phyloP scores from a whole-genome alignment of 768 basidiomycete genomes.

The Podaxis carcinomalis region DNA sequence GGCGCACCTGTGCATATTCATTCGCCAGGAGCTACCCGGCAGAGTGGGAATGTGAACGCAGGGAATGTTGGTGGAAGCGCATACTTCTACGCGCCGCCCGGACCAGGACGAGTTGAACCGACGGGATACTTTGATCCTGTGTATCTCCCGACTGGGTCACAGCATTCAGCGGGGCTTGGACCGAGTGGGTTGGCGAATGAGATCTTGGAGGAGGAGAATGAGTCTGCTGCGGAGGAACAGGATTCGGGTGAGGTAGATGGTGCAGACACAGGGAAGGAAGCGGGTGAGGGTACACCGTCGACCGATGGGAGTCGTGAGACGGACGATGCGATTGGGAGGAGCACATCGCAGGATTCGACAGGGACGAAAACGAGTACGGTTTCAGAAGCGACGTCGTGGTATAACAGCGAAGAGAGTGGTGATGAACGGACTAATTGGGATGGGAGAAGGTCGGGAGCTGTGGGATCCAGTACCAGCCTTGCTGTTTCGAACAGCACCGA shows the following conservation, averaged over 20 bases:
- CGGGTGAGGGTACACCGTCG: background rate
- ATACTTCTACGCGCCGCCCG: constrained; percentile 25
- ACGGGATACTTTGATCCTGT: constrained; percentile 41
- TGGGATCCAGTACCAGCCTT: background rate
- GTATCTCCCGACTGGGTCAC: constrained; percentile 31
- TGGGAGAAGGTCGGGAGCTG: background rate
- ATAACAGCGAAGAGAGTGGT: constrained; percentile 9
- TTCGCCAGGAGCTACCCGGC: constrained; percentile 17
- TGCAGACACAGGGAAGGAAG: background rate
- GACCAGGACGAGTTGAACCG: constrained; percentile 26
- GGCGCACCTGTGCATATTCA: constrained; percentile 37
- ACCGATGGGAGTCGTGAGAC: background rate
- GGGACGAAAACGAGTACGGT: constrained; percentile 5
- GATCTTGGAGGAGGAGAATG: constrained; percentile 26
- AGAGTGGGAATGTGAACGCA: background rate
- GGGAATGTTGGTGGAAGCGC: constrained; percentile 4
- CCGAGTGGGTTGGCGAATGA: constrained; percentile 28
- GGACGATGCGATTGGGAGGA: constrained; percentile 6
- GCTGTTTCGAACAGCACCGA: background rate
- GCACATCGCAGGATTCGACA: constrained; percentile 10
- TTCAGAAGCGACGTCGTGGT: constrained; percentile 10
- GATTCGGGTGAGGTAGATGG: background rate
- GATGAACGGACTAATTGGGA: background rate
- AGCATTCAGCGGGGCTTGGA: constrained; percentile 7
- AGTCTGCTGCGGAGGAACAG: background rate